phyloP scores from a whole-genome alignment of 805 yeast species.

The Candida sithepensis region DNA sequence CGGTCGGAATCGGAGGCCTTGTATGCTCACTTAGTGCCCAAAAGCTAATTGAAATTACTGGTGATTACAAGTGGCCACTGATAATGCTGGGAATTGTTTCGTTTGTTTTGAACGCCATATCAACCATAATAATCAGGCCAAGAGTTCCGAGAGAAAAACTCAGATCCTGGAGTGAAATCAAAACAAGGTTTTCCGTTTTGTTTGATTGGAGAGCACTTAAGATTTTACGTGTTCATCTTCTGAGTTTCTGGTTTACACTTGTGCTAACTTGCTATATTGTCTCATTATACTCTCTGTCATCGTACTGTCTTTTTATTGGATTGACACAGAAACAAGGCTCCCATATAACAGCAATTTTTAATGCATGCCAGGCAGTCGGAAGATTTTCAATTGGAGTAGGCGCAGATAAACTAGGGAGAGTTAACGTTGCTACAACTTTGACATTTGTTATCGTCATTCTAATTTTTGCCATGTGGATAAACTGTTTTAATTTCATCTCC shows the following conservation, averaged over 20 bases:
- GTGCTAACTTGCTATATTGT: slow-evolving; percentile 41
- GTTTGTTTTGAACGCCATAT: slow-evolving; percentile 34
- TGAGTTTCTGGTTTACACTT: slow-evolving; percentile 29
- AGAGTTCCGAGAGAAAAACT: slow-evolving; percentile 29
- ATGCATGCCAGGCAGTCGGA: slow-evolving; percentile 46
- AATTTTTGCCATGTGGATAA: slow-evolving; percentile 45
- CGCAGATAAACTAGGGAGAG: slow-evolving; percentile 45
- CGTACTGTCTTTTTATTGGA: slow-evolving; percentile 49
- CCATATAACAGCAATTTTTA: slow-evolving; percentile 43
- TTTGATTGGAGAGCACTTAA: slow-evolving; percentile 19
- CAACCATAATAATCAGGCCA: slow-evolving; percentile 42
- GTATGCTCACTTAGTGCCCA: slow-evolving; percentile 34
- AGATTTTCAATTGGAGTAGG: slow-evolving; percentile 46
- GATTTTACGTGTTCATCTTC: slow-evolving; percentile 11
- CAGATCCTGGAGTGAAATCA: slow-evolving; percentile 14
- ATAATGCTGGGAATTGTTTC: slow-evolving; percentile 40
- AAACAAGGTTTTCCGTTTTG: slow-evolving; percentile 14
- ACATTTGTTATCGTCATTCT: slow-evolving; percentile 34
- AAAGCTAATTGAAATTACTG: slow-evolving; percentile 35
- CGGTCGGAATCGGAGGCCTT: slow-evolving; percentile 46
- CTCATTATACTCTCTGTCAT: slow-evolving; percentile 44
- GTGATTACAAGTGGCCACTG: slow-evolving; percentile 42
- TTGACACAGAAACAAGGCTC: slow-evolving; percentile 41
- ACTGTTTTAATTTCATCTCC: slow-evolving; percentile 30
- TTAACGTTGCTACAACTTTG: slow-evolving; percentile 38